Conservation (phyloP, 495 filamentous ascomycete genomes). For the Pyronema domesticum region DNA sequence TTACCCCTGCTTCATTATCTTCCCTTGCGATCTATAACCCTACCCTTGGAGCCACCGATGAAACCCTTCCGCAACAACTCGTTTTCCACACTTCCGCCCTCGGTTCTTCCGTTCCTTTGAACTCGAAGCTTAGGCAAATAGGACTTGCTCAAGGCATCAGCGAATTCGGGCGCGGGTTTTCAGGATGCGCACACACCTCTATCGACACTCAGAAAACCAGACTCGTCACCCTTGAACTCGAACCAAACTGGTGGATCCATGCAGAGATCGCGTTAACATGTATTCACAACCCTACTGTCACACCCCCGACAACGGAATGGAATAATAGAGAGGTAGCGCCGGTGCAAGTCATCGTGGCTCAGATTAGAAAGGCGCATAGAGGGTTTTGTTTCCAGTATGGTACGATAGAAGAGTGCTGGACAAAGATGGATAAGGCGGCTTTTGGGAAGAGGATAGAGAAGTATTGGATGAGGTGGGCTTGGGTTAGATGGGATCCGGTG, state of each 20-base stretch:
- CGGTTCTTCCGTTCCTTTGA: conserved; percentile 32
- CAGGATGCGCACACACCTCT: conserved; percentile 52
- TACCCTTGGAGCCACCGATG: conserved; percentile 67
- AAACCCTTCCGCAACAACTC: conserved; percentile 75
- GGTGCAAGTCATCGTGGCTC: conserved; percentile 55
- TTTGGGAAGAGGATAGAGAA: conserved; percentile 50
- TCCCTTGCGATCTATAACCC: conserved; percentile 93
- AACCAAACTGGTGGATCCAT: conserved; percentile 77
- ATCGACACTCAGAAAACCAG: conserved; percentile 81
- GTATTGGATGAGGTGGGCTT: conserved; percentile 69
- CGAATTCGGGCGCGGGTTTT: conserved; percentile 74
- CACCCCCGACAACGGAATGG: conserved; percentile 41
- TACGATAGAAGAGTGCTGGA: conserved; percentile 31
- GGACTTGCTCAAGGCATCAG: conserved; percentile 97
- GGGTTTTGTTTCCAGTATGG: conserved; percentile 80
- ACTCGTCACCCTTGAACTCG: conserved; percentile 67
- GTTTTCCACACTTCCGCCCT: conserved; percentile 69
- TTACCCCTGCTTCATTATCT: conserved; percentile 65
- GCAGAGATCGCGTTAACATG: conserved; percentile 19
- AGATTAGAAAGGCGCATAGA: conserved; percentile 64
- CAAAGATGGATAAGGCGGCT: conserved; percentile 34
- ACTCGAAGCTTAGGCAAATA: conserved; percentile 75
- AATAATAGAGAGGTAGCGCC: conserved; percentile 78
- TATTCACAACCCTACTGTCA: conserved; percentile 24
- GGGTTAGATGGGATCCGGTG: conserved; percentile 65